These are phyloP conservation scores for Eimeria praecox DNA, from an alignment of 169 alveolate genomes.

Conservation along the genomic window DNA sequence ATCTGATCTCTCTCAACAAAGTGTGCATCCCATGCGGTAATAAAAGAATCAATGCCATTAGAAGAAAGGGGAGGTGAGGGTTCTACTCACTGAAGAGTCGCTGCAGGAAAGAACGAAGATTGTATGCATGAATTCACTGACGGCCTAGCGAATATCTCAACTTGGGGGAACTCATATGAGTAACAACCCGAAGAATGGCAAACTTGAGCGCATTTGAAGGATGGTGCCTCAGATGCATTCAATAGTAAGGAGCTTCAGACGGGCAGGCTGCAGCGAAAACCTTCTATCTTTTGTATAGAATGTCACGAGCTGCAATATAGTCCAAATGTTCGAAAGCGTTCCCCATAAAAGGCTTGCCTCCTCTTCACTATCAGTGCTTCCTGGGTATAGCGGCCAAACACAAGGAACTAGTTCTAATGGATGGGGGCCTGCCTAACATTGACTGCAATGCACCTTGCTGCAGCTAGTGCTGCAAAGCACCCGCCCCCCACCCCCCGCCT, in stretches of 20 bases:
- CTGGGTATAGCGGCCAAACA: no score
- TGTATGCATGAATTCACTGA: neutral
- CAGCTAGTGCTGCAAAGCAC: no score
- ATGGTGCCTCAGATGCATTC: neutral
- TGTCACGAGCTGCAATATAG: no score
- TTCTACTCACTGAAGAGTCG: neutral
- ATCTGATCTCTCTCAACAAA: neutral
- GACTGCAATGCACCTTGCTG: no score
- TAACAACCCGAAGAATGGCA: neutral
- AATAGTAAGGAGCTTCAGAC: neutral
- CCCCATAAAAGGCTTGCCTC: no score
- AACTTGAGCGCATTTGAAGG: neutral
- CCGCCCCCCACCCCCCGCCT: no score
- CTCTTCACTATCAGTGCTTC: no score
- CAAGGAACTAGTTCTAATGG: no score
- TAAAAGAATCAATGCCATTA: neutral
- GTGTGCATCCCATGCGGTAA: neutral
- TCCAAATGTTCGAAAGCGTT: no score
- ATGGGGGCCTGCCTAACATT: no score
- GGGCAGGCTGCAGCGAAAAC: neutral
- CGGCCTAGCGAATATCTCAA: neutral
- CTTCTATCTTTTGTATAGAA: no score
- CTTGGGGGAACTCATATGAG: neutral
- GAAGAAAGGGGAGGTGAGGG: neutral
- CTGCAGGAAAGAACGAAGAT: neutral